A percentile compares a stretch with the other conserved stretches of the same genome.
These are phyloP conservation scores for Alternaria sp. DNA, from an alignment of 2,329 filamentous ascomycete genomes.

Conservation along the genomic window DNA sequence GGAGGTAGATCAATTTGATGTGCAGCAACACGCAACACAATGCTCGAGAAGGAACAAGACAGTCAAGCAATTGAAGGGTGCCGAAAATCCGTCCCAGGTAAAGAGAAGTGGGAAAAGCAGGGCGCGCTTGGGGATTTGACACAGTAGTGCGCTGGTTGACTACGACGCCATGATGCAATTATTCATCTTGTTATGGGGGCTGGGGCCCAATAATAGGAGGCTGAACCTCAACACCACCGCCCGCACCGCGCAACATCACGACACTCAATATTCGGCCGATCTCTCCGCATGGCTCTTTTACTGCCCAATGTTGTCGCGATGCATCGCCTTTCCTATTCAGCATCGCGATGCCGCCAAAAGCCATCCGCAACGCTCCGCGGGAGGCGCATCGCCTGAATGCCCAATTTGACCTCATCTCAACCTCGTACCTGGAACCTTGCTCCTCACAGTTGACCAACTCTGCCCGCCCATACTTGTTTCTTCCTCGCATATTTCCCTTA, in stretches of 20 bases:
- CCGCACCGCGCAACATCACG: background rate
- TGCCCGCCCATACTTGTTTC: background rate
- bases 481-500: background rate
- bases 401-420: background rate
- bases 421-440: background rate
- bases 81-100: conserved; percentile 4
- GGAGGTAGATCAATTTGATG: conserved; percentile 14
- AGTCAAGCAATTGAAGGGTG: conserved; percentile 4
- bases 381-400: conserved; percentile 1
- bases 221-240: conserved; percentile 22
- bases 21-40: conserved; percentile 7
- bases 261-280: background rate
- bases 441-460: background rate
- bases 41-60: conserved; percentile 4
- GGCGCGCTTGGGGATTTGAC: conserved; percentile 19
- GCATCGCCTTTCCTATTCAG: background rate
- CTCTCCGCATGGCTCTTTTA: background rate
- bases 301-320: background rate
- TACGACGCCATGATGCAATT: conserved; percentile 42
- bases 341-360: background rate
- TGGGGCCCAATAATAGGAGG: conserved; percentile 38
- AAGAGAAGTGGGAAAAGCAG: conserved; percentile 12
- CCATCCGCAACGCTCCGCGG: conserved; percentile 5
- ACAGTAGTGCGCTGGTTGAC: conserved; percentile 17
- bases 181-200: conserved; percentile 25